Conservation (phyloP, 108 stramenopile species). For the Discostella pseudostelligera region DNA sequence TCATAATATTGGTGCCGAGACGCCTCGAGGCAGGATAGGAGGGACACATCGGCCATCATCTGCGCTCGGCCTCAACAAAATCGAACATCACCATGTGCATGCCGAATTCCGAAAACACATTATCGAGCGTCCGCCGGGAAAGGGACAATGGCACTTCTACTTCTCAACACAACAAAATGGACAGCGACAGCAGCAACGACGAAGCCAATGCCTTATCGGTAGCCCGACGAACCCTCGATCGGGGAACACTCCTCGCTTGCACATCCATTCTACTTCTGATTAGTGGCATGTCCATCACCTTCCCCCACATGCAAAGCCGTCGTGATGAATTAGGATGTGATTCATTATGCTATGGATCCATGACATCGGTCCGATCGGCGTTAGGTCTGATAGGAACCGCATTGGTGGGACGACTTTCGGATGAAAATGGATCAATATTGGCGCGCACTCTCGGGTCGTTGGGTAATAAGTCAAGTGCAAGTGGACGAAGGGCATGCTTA, state of each 20-base stretch:
- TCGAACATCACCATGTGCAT: no score
- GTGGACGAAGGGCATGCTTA: constrained; percentile 56
- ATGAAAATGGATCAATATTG: constrained; percentile 36
- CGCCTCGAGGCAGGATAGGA: no score
- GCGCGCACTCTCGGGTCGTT: constrained; percentile 27
- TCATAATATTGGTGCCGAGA: no score
- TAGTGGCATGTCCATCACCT: constrained; percentile 50
- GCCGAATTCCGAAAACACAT: no score
- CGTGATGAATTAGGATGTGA: constrained; percentile 74
- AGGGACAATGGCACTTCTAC: no score
- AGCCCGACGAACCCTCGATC: neutral
- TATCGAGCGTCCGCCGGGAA: no score
- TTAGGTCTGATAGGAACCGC: constrained; percentile 65
- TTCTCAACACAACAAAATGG: no score
- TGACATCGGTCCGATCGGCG: constrained; percentile 72
- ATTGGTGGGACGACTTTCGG: constrained; percentile 71
- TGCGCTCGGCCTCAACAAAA: no score
- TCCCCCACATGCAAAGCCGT: constrained; percentile 64
- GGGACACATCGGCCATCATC: no score
- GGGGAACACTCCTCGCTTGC: constrained; percentile 1
- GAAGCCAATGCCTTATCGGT: neutral
- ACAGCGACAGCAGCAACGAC: no score
- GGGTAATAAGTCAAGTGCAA: constrained; percentile 23
- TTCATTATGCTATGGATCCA: constrained; percentile 69
- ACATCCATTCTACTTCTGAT: constrained; percentile 7